Evolutionary conservation across 2,329 filamentous ascomycete genomes (phyloP).

Genomic region (Monosporascus sp.): DNA sequence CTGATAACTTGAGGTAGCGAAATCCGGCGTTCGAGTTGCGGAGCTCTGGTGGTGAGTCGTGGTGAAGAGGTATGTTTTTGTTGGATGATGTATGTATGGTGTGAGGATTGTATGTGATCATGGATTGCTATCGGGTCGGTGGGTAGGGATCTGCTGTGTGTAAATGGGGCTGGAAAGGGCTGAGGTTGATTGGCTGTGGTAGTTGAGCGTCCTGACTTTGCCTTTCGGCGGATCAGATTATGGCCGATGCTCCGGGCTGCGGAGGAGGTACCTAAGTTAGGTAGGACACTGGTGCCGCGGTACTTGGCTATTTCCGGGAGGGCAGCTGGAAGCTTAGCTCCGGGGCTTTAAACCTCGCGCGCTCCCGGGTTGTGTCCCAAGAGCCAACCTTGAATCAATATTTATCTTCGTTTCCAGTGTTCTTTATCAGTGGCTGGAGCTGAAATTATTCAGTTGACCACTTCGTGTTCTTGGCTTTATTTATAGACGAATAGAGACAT

Average conservation of each 20-base stretch:
- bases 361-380: too few relatives aligned
- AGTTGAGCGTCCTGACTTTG: constrained; percentile 1
- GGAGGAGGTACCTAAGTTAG: background rate
- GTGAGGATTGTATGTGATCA: background rate
- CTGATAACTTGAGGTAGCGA: background rate
- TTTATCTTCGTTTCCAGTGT: background rate
- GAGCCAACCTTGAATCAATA: too few relatives aligned
- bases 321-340: background rate
- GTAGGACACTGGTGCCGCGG: too few relatives aligned
- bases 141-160: background rate
- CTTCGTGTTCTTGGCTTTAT: too few relatives aligned
- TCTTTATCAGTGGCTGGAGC: background rate
- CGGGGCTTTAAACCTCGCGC: background rate
- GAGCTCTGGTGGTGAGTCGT: background rate
- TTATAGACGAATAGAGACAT: too few relatives aligned
- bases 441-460: too few relatives aligned
- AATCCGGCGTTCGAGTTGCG: background rate
- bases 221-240: constrained; percentile 8
- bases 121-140: background rate
- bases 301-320: too few relatives aligned
- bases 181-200: constrained; percentile 6
- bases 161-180: constrained; percentile 1
- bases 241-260: constrained; percentile 1
- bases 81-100: background rate
- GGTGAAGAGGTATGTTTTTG: background rate